These are phyloP conservation scores for Saccharomycopsis fodiens DNA, from an alignment of 805 yeast genomes.

Conservation along the genomic window DNA sequence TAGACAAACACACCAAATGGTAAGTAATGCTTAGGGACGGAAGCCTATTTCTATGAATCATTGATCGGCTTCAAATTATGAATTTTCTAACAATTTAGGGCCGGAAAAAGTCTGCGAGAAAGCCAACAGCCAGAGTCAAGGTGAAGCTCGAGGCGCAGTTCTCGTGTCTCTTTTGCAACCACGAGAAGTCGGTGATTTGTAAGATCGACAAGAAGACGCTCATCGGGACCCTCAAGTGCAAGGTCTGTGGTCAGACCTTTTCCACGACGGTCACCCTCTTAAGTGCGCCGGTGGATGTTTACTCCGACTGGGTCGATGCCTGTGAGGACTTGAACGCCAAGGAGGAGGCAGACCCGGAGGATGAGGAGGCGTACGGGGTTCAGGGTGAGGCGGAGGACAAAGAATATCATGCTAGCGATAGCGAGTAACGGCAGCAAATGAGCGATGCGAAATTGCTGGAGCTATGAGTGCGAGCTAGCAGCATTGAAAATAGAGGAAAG, in stretches of 20 bases:
- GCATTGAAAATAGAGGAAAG: no score
- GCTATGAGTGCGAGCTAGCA: no score
- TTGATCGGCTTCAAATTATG: not conserved
- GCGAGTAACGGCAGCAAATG: no score
- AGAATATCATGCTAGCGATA: conserved; percentile 6
- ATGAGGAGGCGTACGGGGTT: conserved; percentile 23
- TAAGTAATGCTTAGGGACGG: not conserved
- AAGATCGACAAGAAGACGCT: conserved; percentile 79
- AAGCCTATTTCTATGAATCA: not conserved
- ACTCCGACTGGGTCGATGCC: conserved; percentile 97
- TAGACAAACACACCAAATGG: not conserved
- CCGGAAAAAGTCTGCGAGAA: conserved; percentile 75
- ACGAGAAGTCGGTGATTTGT: conserved; percentile 86
- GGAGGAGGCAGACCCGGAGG: conserved; percentile 32
- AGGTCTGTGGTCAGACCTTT: conserved; percentile 89
- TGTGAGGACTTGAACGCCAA: conserved; percentile 69
- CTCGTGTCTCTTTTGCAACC: conserved; percentile 91
- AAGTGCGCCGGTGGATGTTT: conserved; percentile 88
- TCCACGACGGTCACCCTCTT: conserved; percentile 74
- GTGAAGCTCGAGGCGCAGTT: conserved; percentile 76
- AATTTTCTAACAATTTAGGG: conserved; percentile 5
- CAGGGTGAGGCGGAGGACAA: conserved; percentile 26
- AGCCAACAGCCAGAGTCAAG: conserved; percentile 71
- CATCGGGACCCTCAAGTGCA: conserved; percentile 79
- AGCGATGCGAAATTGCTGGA: no score